Base-by-base conservation (phyloP, 225 moss, liverwort and hornwort species). In the Takakia lepidozioides region DNA sequence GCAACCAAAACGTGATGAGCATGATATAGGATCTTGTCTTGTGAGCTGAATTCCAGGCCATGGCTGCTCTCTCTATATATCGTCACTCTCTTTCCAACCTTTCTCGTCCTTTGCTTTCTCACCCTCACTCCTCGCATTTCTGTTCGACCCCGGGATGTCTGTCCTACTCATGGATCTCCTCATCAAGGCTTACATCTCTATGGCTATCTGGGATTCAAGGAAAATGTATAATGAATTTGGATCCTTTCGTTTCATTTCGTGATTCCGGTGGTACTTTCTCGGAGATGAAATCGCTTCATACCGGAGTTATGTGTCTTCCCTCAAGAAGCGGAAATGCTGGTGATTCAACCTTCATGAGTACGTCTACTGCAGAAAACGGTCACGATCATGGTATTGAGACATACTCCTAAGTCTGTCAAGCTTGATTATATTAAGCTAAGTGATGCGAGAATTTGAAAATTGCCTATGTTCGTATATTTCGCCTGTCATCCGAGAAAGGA, bases 21-120 rank as follows among this genome's bases (percentile, higher is more conserved):
- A n/a, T n/a, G n/a, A n/a, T n/a, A n/a, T n/a, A n/a, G n/a, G n/a
- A n/a, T n/a, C n/a, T n/a, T n/a, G n/a, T 16, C n/a, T 41, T 14
- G 41, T 16, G n/a, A 41, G 19, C 41, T n/a, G 20, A 16, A 41
- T 4, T 4, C 2, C n/a, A 19, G 47, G 34, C 48, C 24, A 67
- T 71, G 71, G 67, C 65, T 29, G 15, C 35, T 29, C 11, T 25
- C 8, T 42, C 49, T 40, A 18, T 65, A 3, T 42, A 59, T 17
- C 76, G 76, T 0, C 45, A 67, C 49, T 63, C 67, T 13, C 27
- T 57, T 9, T 64, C 56, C 25, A 55, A 30, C 21, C 27, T 22
- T 17, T n/a, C 48, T 35, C 42, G 28, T 38, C 41, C 40, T 17
- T 7, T 54, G 16, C 27, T 41, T 13, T 26, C 3, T 17, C 28